Conservation (phyloP, 306 rosid genomes). For the Dalbergia oliveri region DNA sequence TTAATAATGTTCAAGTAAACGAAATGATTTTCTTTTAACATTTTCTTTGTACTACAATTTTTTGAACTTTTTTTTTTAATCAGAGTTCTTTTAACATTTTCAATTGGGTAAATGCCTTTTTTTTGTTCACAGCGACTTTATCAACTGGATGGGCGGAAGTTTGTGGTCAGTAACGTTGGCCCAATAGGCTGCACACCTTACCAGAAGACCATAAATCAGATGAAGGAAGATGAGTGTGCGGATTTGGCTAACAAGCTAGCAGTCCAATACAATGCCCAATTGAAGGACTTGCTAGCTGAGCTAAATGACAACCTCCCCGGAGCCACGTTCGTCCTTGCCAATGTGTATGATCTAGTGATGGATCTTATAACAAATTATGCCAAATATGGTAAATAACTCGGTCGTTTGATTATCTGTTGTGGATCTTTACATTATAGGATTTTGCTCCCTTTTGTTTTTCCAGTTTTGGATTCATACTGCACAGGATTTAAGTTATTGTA, state of each 20-base stretch:
- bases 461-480: too few species aligned
- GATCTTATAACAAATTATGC: slow-evolving; percentile 66
- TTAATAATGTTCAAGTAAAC: not conserved
- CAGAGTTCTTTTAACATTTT: too few species aligned
- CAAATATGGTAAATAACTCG: slow-evolving; percentile 56
- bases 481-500: too few species aligned
- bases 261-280: slow-evolving; percentile 63
- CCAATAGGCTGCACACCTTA: slow-evolving; percentile 93
- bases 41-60: too few species aligned
- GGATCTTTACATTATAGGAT: not conserved
- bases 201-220: slow-evolving; percentile 75
- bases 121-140: slow-evolving; percentile 62
- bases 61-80: too few species aligned
- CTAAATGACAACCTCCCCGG: slow-evolving; percentile 72
- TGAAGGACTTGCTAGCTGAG: slow-evolving; percentile 70
- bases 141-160: slow-evolving; percentile 73
- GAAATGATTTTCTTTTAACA: not conserved
- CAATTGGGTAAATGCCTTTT: too few species aligned
- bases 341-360: slow-evolving; percentile 70
- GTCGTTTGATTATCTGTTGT: not conserved
- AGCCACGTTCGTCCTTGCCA: slow-evolving; percentile 70
- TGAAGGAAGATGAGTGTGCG: slow-evolving; percentile 62
- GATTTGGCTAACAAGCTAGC: slow-evolving; percentile 77
- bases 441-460: not conserved
- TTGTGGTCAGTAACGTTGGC: slow-evolving; percentile 75